These are phyloP conservation scores for Trichoderma gracile DNA, from an alignment of 2,329 filamentous ascomycete species.

Conservation along the genomic window DNA sequence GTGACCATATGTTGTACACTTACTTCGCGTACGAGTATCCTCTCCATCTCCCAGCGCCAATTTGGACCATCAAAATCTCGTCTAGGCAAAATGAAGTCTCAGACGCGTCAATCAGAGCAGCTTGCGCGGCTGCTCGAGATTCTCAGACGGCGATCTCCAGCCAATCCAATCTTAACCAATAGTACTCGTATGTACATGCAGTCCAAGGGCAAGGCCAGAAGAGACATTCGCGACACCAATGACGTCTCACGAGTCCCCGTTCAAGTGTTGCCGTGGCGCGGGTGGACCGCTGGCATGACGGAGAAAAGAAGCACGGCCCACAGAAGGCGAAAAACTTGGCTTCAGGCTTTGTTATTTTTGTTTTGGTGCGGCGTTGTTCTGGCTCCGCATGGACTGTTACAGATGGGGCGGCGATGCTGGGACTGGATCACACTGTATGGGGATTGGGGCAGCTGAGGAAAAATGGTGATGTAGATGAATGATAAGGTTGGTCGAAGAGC, in stretches of 20 bases:
- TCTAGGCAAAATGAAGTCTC: background rate
- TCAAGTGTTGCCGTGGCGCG: background rate
- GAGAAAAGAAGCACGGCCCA: slow-evolving; percentile 7
- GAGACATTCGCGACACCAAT: slow-evolving; percentile 17
- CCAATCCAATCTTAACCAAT: background rate
- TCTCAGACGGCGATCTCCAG: background rate
- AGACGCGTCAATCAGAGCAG: background rate
- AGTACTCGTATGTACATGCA: no score
- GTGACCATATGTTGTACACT: no score
- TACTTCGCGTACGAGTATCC: no score
- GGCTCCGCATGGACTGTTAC: slow-evolving; percentile 17
- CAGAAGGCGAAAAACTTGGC: slow-evolving; percentile 20
- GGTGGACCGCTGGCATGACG: slow-evolving; percentile 6
- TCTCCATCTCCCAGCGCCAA: background rate
- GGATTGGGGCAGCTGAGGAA: background rate
- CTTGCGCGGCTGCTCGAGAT: slow-evolving; percentile 3
- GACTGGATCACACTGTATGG: slow-evolving; percentile 20
- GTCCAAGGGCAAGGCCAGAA: background rate
- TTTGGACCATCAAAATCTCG: background rate
- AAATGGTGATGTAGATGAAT: no score
- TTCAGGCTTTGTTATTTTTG: slow-evolving; percentile 5
- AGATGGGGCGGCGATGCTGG: slow-evolving; percentile 12
- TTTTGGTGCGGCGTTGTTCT: slow-evolving; percentile 8
- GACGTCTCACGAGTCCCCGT: background rate
- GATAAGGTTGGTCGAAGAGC: no score